Percentiles rank a stretch among this genome's conserved stretches.
Conservation (phyloP, 352 stramenopile species). For the Globisporangium parvum region DNA sequence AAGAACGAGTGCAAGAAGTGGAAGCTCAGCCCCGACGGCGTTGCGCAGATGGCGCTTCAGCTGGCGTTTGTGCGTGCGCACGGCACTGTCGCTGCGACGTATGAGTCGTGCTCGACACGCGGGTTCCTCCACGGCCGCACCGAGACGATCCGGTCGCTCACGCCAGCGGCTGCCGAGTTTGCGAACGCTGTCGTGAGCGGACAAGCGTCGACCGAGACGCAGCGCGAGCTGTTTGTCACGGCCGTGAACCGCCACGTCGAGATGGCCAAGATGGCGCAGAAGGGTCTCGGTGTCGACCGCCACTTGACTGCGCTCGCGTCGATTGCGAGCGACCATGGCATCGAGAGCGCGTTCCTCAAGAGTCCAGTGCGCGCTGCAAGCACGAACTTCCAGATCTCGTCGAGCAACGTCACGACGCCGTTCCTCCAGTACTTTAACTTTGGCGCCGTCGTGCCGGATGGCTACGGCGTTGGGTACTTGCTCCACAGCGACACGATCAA, state of each 20-base stretch:
- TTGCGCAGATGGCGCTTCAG: constrained; percentile 90
- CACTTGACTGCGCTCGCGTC: constrained; percentile 81
- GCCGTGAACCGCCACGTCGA: constrained; percentile 84
- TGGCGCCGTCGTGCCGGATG: constrained; percentile 79
- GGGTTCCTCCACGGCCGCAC: constrained; percentile 89
- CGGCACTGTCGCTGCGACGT: constrained; percentile 71
- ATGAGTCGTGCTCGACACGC: constrained; percentile 92
- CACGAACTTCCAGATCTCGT: constrained; percentile 88
- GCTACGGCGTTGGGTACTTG: constrained; percentile 89
- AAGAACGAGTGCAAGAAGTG: constrained; percentile 90
- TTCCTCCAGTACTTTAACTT: constrained; percentile 90
- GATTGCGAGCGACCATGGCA: constrained; percentile 49
- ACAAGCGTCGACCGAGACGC: constrained; percentile 26
- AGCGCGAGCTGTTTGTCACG: constrained; percentile 59
- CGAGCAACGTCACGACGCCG: constrained; percentile 87
- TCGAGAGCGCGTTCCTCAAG: constrained; percentile 73
- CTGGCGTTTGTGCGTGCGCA: constrained; percentile 83
- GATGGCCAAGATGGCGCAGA: constrained; percentile 86
- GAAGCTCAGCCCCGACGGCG: constrained; percentile 88
- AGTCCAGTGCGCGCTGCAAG: constrained; percentile 72
- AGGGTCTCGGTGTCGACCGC: constrained; percentile 82
- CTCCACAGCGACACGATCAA: constrained; percentile 81
- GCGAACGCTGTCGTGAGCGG: constrained; percentile 48
- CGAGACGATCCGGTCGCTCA: constrained; percentile 88
- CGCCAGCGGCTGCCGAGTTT: constrained; percentile 64